phyloP scores from a whole-genome alignment of 192 early-diverging fungal genomes.

The Dissophora globulifera region DNA sequence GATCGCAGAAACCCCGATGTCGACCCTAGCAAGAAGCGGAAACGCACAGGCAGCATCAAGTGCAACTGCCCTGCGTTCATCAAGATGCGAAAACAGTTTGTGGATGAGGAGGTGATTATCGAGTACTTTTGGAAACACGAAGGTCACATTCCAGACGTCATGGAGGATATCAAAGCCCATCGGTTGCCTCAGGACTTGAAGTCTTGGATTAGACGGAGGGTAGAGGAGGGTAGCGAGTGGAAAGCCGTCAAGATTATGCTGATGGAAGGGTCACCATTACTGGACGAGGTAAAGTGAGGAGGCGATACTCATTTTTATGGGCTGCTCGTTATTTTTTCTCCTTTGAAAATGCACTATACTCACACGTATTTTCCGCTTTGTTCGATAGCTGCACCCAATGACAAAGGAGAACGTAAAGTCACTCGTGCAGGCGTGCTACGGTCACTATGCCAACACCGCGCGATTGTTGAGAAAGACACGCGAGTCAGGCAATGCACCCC shows the following conservation, averaged over 20 bases:
- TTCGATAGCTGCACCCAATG: constrained; percentile 18
- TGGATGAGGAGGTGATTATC: constrained; percentile 34
- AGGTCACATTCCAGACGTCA: constrained; percentile 38
- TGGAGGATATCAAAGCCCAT: constrained; percentile 49
- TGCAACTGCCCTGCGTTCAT: constrained; percentile 50
- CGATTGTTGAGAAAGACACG: constrained; percentile 14
- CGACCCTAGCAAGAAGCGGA: constrained; percentile 45
- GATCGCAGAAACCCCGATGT: constrained; percentile 46
- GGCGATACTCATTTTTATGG: not conserved
- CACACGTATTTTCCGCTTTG: no score
- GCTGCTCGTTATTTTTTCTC: not conserved
- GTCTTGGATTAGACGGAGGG: constrained; percentile 35
- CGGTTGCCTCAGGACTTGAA: constrained; percentile 48
- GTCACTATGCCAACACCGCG: constrained; percentile 32
- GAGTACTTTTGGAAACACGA: constrained; percentile 50
- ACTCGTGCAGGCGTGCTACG: constrained; percentile 18
- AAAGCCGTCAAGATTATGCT: constrained; percentile 34
- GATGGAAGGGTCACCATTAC: constrained; percentile 19
- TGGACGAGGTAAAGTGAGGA: constrained; percentile 29
- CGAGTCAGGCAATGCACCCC: not conserved
- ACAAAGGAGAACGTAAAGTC: constrained; percentile 32
- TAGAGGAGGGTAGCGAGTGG: constrained; percentile 39
- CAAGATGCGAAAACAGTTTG: constrained; percentile 46
- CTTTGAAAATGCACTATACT: not conserved
- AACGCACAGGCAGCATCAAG: constrained; percentile 40